phyloP scores from a whole-genome alignment of 2,329 filamentous ascomycete species.

The Aspergillus jensenii region DNA sequence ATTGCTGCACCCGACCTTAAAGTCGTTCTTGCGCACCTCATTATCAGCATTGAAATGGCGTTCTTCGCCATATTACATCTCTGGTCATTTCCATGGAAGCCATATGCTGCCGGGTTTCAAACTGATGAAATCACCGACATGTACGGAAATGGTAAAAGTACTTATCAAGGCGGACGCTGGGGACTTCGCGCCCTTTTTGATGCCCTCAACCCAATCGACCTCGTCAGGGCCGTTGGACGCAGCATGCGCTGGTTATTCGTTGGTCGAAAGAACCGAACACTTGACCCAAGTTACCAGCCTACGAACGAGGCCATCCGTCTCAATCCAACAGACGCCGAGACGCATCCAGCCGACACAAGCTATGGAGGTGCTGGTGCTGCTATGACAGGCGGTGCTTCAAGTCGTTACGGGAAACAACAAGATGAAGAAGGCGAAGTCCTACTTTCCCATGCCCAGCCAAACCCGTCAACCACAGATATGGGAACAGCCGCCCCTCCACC shows the following conservation, averaged over 20 bases:
- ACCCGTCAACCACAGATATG: constrained; percentile 17
- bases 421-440: constrained; percentile 41
- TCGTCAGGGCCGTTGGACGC: constrained; percentile 75
- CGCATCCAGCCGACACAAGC: constrained; percentile 21
- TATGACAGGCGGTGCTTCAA: constrained; percentile 21
- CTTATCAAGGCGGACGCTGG: constrained; percentile 64
- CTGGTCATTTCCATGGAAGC: constrained; percentile 76
- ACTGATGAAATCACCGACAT: constrained; percentile 44
- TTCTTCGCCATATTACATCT: constrained; percentile 75
- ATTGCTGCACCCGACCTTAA: constrained; percentile 74
- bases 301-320: constrained; percentile 30
- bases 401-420: constrained; percentile 24
- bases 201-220: constrained; percentile 78
- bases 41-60: constrained; percentile 84
- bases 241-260: constrained; percentile 79
- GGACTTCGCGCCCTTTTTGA: constrained; percentile 67
- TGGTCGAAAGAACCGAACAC: constrained; percentile 57
- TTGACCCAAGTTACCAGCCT: constrained; percentile 41
- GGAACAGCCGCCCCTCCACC: constrained; percentile 15
- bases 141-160: constrained; percentile 46
- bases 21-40: constrained; percentile 73
- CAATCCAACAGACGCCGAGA: constrained; percentile 18
- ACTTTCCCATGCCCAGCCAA: constrained; percentile 39
- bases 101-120: constrained; percentile 61
- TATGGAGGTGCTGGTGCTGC: constrained; percentile 27